Evolutionary conservation across 192 early-diverging fungal genomes (phyloP).

Genomic region (Spizellomyces sp.): DNA sequence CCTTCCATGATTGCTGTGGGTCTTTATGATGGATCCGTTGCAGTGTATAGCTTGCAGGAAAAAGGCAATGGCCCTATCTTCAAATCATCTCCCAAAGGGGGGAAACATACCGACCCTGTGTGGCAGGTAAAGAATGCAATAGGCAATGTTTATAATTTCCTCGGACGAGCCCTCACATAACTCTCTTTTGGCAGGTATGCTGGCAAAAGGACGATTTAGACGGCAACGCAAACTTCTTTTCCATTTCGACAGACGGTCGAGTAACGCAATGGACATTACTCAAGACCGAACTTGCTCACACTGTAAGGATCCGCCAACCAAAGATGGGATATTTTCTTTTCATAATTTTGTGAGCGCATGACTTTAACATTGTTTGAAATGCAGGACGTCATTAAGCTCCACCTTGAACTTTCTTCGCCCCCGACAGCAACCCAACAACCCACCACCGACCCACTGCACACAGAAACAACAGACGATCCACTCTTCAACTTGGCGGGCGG

Average conservation of each 20-base stretch:
- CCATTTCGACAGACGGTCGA: constrained; percentile 60
- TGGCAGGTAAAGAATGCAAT: constrained; percentile 49
- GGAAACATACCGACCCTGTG: constrained; percentile 65
- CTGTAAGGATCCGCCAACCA: constrained; percentile 25
- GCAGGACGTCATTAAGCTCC: constrained; percentile 37
- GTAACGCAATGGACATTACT: constrained; percentile 64
- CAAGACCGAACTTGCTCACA: constrained; percentile 61
- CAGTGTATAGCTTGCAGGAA: constrained; percentile 61
- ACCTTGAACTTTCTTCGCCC: constrained; percentile 1
- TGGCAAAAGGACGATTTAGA: constrained; percentile 72
- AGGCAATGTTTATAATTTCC: background rate
- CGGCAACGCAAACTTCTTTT: constrained; percentile 65
- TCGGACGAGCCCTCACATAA: background rate
- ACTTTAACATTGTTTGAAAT: background rate
- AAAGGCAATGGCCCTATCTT: constrained; percentile 56
- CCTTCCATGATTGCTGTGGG: constrained; percentile 66
- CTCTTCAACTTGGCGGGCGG: constrained; percentile 57
- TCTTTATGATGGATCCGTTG: constrained; percentile 61
- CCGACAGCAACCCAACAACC: too few species aligned
- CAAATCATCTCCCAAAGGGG: constrained; percentile 43
- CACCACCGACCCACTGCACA: too few species aligned
- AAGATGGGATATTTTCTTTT: too few species aligned
- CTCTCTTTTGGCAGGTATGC: constrained; percentile 37
- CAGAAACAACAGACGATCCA: too few species aligned
- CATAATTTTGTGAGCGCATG: background rate